A percentile compares a stretch with the other conserved stretches of the same genome.
These are phyloP conservation scores for Naematelia encephala DNA, from an alignment of 768 basidiomycete genomes.

Conservation along the genomic window DNA sequence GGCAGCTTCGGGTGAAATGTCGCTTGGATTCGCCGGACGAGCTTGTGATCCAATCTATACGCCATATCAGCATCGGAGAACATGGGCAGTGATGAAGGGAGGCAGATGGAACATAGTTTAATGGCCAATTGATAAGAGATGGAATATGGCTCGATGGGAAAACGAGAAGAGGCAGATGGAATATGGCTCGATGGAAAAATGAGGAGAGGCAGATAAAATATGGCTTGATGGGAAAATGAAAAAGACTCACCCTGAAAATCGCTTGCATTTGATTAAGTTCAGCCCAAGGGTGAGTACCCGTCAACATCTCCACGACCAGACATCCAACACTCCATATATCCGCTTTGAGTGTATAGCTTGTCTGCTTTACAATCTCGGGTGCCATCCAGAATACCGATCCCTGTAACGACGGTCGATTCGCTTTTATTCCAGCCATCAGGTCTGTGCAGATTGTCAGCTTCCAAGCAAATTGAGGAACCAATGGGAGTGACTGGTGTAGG, in stretches of 20 bases:
- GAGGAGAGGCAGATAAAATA: not conserved
- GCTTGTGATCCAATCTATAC: slow-evolving; percentile 84
- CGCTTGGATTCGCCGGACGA: slow-evolving; percentile 80
- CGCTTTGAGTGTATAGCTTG: slow-evolving; percentile 81
- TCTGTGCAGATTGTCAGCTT: slow-evolving; percentile 25
- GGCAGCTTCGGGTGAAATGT: slow-evolving; percentile 83
- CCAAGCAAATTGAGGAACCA: not conserved
- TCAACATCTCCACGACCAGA: slow-evolving; percentile 93
- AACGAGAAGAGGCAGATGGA: not conserved
- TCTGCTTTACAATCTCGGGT: slow-evolving; percentile 96
- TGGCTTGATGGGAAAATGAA: not conserved
- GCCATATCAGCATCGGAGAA: not conserved
- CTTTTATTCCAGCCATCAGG: slow-evolving; percentile 58
- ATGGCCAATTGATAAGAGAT: not conserved
- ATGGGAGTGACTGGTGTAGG: too few species aligned
- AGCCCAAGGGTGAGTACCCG: slow-evolving; percentile 92
- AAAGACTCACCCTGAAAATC: slow-evolving; percentile 75
- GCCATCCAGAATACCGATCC: slow-evolving; percentile 99
- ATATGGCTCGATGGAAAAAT: not conserved
- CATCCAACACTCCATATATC: slow-evolving; percentile 98
- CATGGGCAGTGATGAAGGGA: not conserved
- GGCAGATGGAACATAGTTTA: not conserved
- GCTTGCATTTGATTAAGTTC: slow-evolving; percentile 98
- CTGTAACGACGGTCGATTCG: slow-evolving; percentile 84
- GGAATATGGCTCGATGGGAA: not conserved